A percentile compares a stretch with the other conserved stretches of the same genome.
Evolutionary conservation across 176 grass and related monocot species (phyloP).

Genomic region (Pharus latifolius): DNA sequence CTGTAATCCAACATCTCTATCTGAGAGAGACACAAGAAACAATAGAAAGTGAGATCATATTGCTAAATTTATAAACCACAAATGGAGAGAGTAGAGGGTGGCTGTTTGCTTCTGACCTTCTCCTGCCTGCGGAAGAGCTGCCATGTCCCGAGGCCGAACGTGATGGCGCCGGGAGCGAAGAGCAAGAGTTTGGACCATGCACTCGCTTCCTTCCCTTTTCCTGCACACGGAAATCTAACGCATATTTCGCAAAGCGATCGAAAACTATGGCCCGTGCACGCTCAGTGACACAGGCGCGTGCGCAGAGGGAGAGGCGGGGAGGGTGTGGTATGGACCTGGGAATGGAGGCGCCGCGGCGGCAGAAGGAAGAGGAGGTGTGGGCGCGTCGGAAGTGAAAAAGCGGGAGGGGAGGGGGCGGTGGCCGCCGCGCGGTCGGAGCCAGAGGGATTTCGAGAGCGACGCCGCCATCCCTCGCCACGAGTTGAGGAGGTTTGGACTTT

Average conservation of each 20-base stretch:
- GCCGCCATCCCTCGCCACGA: constrained; percentile 42
- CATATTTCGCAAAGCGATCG: background rate
- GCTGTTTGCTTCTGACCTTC: constrained; percentile 34
- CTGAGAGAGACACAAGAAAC: constrained; percentile 28
- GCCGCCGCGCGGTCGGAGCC: constrained; percentile 16
- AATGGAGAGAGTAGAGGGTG: background rate
- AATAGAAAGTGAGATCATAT: background rate
- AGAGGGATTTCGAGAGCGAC: constrained; percentile 44
- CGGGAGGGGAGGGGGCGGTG: constrained; percentile 15
- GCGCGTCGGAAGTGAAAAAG: constrained; percentile 19
- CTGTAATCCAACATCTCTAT: constrained; percentile 97
- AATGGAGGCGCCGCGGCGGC: constrained; percentile 21
- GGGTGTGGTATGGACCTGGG: constrained; percentile 23
- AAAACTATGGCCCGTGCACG: no score
- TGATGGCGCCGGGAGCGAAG: constrained; percentile 87
- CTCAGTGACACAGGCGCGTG: no score
- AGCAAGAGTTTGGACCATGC: constrained; percentile 74
- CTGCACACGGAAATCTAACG: background rate
- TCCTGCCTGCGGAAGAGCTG: constrained; percentile 89
- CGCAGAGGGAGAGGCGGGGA: background rate
- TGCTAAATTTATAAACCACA: background rate
- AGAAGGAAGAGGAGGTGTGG: background rate
- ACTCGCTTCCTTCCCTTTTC: constrained; percentile 56
- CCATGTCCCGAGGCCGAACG: constrained; percentile 95
- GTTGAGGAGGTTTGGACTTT: background rate